Evolutionary conservation across 129 eudicot genomes (phyloP).

Genomic region (Flaveria sonorensis): DNA sequence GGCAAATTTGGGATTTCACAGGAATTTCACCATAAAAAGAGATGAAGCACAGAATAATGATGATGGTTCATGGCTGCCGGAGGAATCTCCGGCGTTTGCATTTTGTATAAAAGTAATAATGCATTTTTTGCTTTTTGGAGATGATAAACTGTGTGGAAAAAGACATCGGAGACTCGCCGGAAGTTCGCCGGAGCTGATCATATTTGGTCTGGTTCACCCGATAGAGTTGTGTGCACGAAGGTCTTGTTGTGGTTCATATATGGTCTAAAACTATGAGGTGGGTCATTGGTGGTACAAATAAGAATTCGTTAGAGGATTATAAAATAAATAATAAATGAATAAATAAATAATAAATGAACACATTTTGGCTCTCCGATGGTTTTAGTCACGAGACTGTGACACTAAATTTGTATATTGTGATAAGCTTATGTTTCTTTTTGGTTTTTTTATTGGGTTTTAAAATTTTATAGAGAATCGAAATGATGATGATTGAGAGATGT

Average conservation of each 20-base stretch:
- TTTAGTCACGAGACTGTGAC: too few relatives aligned
- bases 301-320: too few relatives aligned
- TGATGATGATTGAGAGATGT: too few relatives aligned
- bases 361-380: too few relatives aligned
- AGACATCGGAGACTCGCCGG: not conserved
- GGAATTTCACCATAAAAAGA: not conserved
- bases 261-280: too few relatives aligned
- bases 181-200: not conserved
- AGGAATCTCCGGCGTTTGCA: not conserved
- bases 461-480: too few relatives aligned
- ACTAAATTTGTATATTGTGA: too few relatives aligned
- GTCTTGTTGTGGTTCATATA: not conserved
- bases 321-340: too few relatives aligned
- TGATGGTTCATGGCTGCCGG: not conserved
- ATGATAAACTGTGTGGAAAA: not conserved
- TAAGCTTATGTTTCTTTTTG: too few relatives aligned
- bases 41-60: conserved; percentile 4
- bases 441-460: too few relatives aligned
- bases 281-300: too few relatives aligned
- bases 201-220: not conserved
- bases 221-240: not conserved
- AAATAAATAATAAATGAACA: too few relatives aligned
- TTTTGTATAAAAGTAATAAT: not conserved
- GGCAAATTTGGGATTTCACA: conserved; percentile 24
- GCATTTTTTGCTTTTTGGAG: not conserved